A percentile compares a stretch with the other conserved stretches of the same genome.
phyloP scores from a whole-genome alignment of 257 asterid genomes.

The Gentiana straminea region DNA sequence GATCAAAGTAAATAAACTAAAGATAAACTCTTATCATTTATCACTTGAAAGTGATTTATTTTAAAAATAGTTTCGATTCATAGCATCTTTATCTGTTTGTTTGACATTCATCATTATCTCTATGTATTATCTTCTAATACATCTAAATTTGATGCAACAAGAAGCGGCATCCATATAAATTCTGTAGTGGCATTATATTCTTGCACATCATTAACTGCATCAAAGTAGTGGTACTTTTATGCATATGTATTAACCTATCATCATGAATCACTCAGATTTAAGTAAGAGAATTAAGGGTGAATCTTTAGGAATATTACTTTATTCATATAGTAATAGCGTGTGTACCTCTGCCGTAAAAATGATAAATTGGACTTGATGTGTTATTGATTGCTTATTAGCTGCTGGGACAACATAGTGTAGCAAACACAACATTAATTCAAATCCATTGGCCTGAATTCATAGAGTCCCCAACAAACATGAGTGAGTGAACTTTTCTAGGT shows the following conservation, averaged over 20 bases:
- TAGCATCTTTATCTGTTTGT: too few relatives aligned
- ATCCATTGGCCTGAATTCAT: slow-evolving; percentile 95
- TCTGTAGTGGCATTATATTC: slow-evolving; percentile 79
- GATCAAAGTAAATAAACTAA: too few relatives aligned
- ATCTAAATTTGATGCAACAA: slow-evolving; percentile 81
- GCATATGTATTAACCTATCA: background rate
- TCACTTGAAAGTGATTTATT: too few relatives aligned
- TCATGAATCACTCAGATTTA: background rate
- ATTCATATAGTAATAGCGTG: background rate
- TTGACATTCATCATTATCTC: too few relatives aligned
- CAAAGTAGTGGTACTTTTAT: background rate
- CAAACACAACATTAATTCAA: slow-evolving; percentile 81
- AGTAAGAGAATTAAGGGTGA: background rate
- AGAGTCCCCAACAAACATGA: slow-evolving; percentile 96
- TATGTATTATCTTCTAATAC: too few relatives aligned
- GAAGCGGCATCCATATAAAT: slow-evolving; percentile 95
- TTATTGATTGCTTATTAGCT: slow-evolving; percentile 47
- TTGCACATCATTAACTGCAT: slow-evolving; percentile 20
- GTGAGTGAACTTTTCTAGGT: background rate
- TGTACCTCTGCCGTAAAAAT: slow-evolving; percentile 80
- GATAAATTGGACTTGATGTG: slow-evolving; percentile 82
- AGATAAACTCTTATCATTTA: too few relatives aligned
- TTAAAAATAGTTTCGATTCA: too few relatives aligned
- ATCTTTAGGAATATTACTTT: background rate
- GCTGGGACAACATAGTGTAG: slow-evolving; percentile 57